Evolutionary conservation across 495 filamentous ascomycete species (phyloP).

Genomic region (Xylaria venustula): DNA sequence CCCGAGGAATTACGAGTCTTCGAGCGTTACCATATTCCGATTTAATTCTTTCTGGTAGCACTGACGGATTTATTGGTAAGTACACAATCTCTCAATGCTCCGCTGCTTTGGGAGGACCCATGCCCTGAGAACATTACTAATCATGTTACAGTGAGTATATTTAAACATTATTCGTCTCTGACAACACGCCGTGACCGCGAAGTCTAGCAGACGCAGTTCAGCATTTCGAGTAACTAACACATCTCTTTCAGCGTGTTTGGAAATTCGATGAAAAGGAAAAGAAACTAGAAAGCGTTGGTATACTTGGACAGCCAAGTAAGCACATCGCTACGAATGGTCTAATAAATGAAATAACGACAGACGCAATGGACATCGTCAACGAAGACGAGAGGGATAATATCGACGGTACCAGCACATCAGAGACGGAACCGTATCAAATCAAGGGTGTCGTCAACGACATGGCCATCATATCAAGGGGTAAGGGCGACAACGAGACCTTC

Average conservation of each 20-base stretch:
- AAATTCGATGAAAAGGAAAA: conserved; percentile 66
- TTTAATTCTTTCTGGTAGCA: conserved; percentile 83
- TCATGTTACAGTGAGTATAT: background rate
- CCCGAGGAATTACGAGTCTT: conserved; percentile 88
- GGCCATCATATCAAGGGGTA: conserved; percentile 74
- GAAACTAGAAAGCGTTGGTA: conserved; percentile 68
- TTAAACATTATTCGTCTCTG: background rate
- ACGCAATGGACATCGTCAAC: conserved; percentile 1
- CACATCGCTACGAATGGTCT: background rate
- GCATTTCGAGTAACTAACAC: background rate
- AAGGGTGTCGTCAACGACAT: conserved; percentile 85
- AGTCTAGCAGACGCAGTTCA: background rate
- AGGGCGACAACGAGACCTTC: conserved; percentile 66
- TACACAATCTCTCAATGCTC: conserved; percentile 58
- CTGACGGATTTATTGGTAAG: conserved; percentile 85
- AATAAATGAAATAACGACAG: background rate
- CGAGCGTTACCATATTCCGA: conserved; percentile 83
- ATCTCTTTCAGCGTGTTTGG: conserved; percentile 9
- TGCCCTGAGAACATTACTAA: background rate
- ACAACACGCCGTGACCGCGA: background rate
- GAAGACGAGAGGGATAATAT: conserved; percentile 14
- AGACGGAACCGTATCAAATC: conserved; percentile 32
- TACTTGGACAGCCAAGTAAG: conserved; percentile 47
- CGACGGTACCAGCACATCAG: conserved; percentile 10
- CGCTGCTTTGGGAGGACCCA: background rate